Percentiles rank a stretch among this genome's conserved stretches.
Conservation (phyloP, 306 rosid species). For the Vigna radiata region DNA sequence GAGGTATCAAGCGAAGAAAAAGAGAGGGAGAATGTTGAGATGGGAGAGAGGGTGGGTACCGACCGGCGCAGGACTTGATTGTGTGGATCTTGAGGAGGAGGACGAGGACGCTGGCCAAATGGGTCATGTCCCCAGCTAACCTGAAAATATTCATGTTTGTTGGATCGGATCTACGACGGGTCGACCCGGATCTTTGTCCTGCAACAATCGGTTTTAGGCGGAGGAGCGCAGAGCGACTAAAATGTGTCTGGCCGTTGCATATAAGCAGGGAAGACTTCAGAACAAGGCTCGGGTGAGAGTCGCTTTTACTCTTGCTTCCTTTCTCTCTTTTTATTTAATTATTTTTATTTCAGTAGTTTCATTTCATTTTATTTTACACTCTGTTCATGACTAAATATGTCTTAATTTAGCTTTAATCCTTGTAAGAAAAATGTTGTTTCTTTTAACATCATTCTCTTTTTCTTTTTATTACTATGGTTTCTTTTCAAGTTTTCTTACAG, state of each 20-base stretch:
- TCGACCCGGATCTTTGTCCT: slow-evolving; percentile 25
- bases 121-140: slow-evolving; percentile 91
- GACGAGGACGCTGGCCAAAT: slow-evolving; percentile 83
- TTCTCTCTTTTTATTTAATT: background rate
- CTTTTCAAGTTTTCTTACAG: too few species aligned
- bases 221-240: background rate
- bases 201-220: background rate
- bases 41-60: background rate
- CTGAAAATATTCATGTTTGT: slow-evolving; percentile 83
- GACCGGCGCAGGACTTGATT: slow-evolving; percentile 96
- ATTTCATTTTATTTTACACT: background rate
- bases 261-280: slow-evolving; percentile 10
- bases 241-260: slow-evolving; percentile 10
- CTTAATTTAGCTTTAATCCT: background rate
- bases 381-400: background rate
- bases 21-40: background rate
- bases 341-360: background rate
- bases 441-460: too few species aligned
- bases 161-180: slow-evolving; percentile 46
- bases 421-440: background rate
- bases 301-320: background rate
- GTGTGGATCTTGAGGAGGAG: slow-evolving; percentile 96
- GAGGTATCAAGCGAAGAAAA: background rate
- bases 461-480: too few species aligned
- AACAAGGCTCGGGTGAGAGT: background rate